Percentiles rank a stretch among this genome's conserved stretches.
phyloP scores from a whole-genome alignment of 2,329 filamentous ascomycete genomes.

The Epichloe sibirici region DNA sequence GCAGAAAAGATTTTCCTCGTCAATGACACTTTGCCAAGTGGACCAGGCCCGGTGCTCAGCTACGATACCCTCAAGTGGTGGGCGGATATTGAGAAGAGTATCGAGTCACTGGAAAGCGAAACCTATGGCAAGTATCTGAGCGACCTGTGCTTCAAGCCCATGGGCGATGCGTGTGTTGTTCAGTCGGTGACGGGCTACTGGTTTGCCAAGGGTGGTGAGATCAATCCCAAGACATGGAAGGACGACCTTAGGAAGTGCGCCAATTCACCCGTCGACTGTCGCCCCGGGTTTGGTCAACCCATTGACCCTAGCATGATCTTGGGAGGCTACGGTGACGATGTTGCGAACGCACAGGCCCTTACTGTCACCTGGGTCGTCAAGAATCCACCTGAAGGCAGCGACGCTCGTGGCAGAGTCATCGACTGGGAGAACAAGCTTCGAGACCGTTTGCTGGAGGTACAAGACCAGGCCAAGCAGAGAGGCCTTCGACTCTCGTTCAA shows the following conservation, averaged over 20 bases:
- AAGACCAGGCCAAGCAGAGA: slow-evolving; percentile 63
- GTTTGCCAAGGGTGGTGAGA: slow-evolving; percentile 38
- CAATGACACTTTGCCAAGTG: slow-evolving; percentile 60
- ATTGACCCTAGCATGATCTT: slow-evolving; percentile 76
- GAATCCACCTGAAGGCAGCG: slow-evolving; percentile 65
- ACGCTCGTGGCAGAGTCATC: slow-evolving; percentile 60
- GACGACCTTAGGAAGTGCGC: slow-evolving; percentile 61
- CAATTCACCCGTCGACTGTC: slow-evolving; percentile 68
- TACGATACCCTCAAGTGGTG: slow-evolving; percentile 89
- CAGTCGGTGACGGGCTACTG: slow-evolving; percentile 91
- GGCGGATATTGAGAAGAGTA: slow-evolving; percentile 75
- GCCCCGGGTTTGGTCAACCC: slow-evolving; percentile 81
- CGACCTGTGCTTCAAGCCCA: slow-evolving; percentile 91
- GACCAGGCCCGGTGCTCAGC: slow-evolving; percentile 65
- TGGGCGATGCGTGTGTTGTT: slow-evolving; percentile 77
- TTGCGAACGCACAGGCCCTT: slow-evolving; percentile 65
- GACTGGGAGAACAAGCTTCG: slow-evolving; percentile 82
- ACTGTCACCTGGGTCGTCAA: slow-evolving; percentile 92
- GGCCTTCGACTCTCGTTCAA: slow-evolving; percentile 87
- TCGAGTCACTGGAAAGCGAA: slow-evolving; percentile 59
- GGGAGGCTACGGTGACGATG: slow-evolving; percentile 61
- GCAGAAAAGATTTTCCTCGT: slow-evolving; percentile 89
- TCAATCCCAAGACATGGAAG: slow-evolving; percentile 49
- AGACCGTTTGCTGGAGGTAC: slow-evolving; percentile 60
- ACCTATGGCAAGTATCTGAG: slow-evolving; percentile 57